Conservation (phyloP, 768 basidiomycete species). For the Tephrocybe sp. region DNA sequence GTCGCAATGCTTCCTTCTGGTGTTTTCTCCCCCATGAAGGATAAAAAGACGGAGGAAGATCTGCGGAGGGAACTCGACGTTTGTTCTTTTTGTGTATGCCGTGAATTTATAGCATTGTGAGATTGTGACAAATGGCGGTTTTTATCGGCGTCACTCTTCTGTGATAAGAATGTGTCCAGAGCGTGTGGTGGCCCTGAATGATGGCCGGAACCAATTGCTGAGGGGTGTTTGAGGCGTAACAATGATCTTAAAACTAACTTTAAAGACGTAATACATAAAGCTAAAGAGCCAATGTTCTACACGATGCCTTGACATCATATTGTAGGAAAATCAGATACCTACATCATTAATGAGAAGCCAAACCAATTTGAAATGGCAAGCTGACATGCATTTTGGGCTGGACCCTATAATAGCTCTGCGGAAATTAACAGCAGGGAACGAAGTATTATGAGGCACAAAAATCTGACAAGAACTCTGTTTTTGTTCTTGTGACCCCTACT, state of each 20-base stretch:
- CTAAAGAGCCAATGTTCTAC: no score
- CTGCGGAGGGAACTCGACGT: conserved; percentile 11
- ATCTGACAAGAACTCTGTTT: background rate
- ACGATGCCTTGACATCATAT: no score
- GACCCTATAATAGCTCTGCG: no score
- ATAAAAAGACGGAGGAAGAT: conserved; percentile 7
- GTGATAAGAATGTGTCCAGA: conserved; percentile 14
- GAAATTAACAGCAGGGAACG: no score
- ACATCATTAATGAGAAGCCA: no score
- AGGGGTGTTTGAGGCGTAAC: no score
- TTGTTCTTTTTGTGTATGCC: conserved; percentile 2
- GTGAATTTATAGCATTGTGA: conserved; percentile 15
- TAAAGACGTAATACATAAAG: no score
- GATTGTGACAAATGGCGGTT: conserved; percentile 14
- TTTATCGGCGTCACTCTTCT: conserved; percentile 19
- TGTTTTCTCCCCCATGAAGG: conserved; percentile 17
- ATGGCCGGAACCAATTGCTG: no score
- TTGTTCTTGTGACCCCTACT: background rate
- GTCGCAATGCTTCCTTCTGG: conserved; percentile 15
- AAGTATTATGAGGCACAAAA: conserved; percentile 1
- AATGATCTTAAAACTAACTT: no score
- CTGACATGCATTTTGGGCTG: no score
- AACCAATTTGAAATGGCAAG: no score
- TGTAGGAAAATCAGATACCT: no score
- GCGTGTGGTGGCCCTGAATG: background rate